Evolutionary conservation across 2,329 filamentous ascomycete genomes (phyloP), one percentile per base, ranked within the genome.

Genomic region (Apiospora phragmitis): DNA sequence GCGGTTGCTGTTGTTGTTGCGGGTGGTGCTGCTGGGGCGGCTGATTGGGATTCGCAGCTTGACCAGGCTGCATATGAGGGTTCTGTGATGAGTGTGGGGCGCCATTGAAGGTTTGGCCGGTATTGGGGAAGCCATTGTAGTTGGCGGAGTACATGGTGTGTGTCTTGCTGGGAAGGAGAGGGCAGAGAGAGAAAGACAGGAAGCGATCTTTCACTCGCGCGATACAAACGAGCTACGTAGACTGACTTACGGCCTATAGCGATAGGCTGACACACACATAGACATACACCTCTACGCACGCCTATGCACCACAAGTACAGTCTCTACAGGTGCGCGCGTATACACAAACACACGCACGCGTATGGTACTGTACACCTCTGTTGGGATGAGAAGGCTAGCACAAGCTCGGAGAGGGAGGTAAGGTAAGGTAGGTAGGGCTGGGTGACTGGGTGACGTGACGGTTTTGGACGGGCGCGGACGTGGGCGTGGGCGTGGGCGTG

Each of bases 81-180:
- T 81, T 83, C 79, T 85, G 84, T 72, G 82, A 62, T 62, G 55
- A 81, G 75, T 80, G 84, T 80, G 84, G 83, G 79, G 83, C 83
- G 75, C 76, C 79, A 79, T 81, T 84, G 83, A 84, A 87, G 83
- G 85, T 85, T 77, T 84, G 84, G 76, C 81, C 83, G 80, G 85
- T 84, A 81, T 85, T 85, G 80, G 84, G 82, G 80, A 86, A 88
- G 78, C 85, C 85, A 81, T 88, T 62, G 55, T 62, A 89, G 77
- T 85, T 85, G 78, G 83, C 81, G 78, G 83, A 83, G 81, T 89
- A 89, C 87, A 89, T 89, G 82, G 81, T 81, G 55, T 82, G 70
- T 82, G 70, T 71, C 70, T 71, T 45, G 70, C 70, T 70, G 55
- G 32, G 55, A 62, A 32, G 32, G 32, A 38, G 51, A 59, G 51